Conservation (phyloP, 345 rosid species). For the Barbarea vulgaris region DNA sequence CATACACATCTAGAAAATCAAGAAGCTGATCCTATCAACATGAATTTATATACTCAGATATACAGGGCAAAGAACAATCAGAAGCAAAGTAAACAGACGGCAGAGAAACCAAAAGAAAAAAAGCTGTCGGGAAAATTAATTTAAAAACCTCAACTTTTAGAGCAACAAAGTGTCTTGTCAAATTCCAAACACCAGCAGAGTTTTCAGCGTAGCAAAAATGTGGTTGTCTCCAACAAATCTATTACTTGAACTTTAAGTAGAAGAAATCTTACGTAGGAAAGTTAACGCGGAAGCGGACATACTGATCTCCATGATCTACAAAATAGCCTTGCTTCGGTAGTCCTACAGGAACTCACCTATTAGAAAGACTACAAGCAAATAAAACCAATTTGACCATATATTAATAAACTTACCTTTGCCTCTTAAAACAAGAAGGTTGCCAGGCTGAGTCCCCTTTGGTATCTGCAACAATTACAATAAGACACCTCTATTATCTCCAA, state of each 20-base stretch:
- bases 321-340: constrained; percentile 74
- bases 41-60: not conserved
- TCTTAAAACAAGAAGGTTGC: constrained; percentile 70
- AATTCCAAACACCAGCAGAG: not conserved
- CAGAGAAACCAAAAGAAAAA: not conserved
- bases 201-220: not conserved
- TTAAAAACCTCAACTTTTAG: not conserved
- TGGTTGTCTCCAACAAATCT: not conserved
- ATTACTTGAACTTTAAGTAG: not conserved
- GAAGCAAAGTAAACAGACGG: not conserved
- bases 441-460: constrained; percentile 89
- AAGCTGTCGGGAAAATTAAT: not conserved
- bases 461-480: constrained; percentile 54
- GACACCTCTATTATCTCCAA: constrained; percentile 7
- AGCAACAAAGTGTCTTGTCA: constrained; percentile 7
- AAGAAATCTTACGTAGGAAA: constrained; percentile 71
- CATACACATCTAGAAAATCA: not conserved
- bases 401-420: constrained; percentile 63
- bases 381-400: constrained; percentile 8
- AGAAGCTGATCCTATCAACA: constrained; percentile 2
- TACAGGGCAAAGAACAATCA: not conserved
- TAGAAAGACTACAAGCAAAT: constrained; percentile 25
- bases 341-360: constrained; percentile 51
- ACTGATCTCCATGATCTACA: constrained; percentile 79
- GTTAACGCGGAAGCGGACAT: constrained; percentile 77